A percentile compares a stretch with the other conserved stretches of the same genome.
Evolutionary conservation across 495 filamentous ascomycete genomes (phyloP).

Genomic region (Aspergillus coremiiformis): DNA sequence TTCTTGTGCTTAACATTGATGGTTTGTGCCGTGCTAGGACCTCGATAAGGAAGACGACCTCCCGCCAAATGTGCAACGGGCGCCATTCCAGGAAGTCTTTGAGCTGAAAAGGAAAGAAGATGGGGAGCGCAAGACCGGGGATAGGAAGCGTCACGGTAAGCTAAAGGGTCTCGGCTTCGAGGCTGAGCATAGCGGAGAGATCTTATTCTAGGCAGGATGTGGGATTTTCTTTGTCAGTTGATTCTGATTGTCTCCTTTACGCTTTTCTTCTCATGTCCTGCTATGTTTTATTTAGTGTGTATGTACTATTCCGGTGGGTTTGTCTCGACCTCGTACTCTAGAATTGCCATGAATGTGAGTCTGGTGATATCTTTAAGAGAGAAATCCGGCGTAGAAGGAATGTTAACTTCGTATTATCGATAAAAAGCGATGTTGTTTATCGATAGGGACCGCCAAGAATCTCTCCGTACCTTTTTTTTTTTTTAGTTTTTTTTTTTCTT

Average conservation of each 20-base stretch:
- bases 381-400: no score
- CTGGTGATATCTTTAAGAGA: background rate
- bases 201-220: conserved; percentile 46
- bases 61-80: conserved; percentile 60
- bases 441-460: conserved; percentile 24
- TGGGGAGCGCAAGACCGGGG: conserved; percentile 56
- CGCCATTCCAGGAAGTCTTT: conserved; percentile 60
- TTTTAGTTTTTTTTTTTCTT: conserved; percentile 8
- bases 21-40: conserved; percentile 45
- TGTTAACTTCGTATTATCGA: no score
- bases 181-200: conserved; percentile 72
- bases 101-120: conserved; percentile 64
- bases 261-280: conserved; percentile 4
- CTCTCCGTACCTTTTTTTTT: conserved; percentile 31
- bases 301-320: background rate
- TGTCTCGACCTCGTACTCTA: background rate
- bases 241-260: conserved; percentile 16
- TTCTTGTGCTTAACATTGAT: conserved; percentile 2
- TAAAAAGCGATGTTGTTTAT: conserved; percentile 9
- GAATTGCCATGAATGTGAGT: background rate
- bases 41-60: conserved; percentile 89
- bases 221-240: background rate
- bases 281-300: background rate
- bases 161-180: conserved; percentile 76
- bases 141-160: conserved; percentile 62